A percentile compares a stretch with the other conserved stretches of the same genome.
Evolutionary conservation across 371 early-diverging fungal species (phyloP).

Genomic region (Basidiobolus meristosporus): DNA sequence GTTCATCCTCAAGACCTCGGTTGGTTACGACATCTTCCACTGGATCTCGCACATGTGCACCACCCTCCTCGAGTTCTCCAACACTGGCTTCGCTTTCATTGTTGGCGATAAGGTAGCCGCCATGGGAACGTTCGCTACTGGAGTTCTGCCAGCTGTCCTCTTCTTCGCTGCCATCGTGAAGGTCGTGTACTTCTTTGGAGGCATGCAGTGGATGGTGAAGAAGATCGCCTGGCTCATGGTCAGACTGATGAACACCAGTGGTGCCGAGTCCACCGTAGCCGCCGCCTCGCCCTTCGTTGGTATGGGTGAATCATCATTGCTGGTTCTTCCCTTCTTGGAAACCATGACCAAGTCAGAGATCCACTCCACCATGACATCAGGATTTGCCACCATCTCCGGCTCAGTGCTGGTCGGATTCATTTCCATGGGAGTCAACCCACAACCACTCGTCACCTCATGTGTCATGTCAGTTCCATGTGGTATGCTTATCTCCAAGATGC

Average conservation of each 20-base stretch:
- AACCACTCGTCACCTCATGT: constrained; percentile 58
- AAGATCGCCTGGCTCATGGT: constrained; percentile 49
- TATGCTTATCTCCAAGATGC: constrained; percentile 65
- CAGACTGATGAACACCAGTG: constrained; percentile 53
- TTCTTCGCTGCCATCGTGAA: constrained; percentile 79
- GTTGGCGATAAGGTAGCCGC: constrained; percentile 25
- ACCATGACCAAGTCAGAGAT: constrained; percentile 74
- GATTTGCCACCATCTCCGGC: constrained; percentile 82
- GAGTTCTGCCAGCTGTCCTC: constrained; percentile 66
- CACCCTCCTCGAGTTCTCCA: constrained; percentile 41
- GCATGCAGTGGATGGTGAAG: constrained; percentile 61
- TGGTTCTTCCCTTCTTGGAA: constrained; percentile 63
- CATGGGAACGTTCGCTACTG: constrained; percentile 30
- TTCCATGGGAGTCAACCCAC: constrained; percentile 38
- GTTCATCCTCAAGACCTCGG: constrained; percentile 55
- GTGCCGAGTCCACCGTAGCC: constrained; percentile 76
- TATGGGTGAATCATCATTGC: constrained; percentile 64
- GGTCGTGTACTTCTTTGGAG: constrained; percentile 66
- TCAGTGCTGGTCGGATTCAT: constrained; percentile 63
- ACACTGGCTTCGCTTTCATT: constrained; percentile 40
- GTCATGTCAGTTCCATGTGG: constrained; percentile 87
- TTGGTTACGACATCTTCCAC: constrained; percentile 55
- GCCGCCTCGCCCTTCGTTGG: constrained; percentile 71
- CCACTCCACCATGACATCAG: constrained; percentile 76
- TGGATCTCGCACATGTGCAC: constrained; percentile 48